These are phyloP conservation scores for Amaranthus tricolor DNA, from an alignment of 179 eudicot species.

Conservation along the genomic window DNA sequence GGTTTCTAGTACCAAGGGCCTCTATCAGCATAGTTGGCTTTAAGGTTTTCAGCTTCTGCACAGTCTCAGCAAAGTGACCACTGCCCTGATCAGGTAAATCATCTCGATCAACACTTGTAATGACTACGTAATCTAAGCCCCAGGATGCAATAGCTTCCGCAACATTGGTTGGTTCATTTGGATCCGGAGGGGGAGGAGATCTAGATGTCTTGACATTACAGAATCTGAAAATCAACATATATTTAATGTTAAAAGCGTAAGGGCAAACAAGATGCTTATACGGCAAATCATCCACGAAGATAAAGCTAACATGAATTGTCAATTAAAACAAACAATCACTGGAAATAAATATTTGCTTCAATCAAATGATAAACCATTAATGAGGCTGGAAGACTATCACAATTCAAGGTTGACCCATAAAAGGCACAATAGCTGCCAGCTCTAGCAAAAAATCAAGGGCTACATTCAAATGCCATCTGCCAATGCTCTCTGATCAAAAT, in stretches of 20 bases:
- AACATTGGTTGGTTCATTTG: constrained; percentile 86
- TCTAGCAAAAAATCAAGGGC: neutral
- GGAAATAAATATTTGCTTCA: neutral
- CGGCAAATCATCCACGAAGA: neutral
- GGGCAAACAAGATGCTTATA: no score
- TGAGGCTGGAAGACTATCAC: neutral
- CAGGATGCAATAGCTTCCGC: constrained; percentile 99
- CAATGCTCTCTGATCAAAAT: neutral
- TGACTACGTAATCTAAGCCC: constrained; percentile 97
- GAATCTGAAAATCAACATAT: constrained; percentile 48
- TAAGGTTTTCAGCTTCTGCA: constrained; percentile 71
- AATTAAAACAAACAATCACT: constrained; percentile 1
- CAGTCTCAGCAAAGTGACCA: constrained; percentile 94
- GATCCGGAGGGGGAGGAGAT: constrained; percentile 97
- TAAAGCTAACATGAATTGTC: neutral
- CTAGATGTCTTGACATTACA: constrained; percentile 98
- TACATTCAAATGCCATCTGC: neutral
- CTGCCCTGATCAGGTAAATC: constrained; percentile 98
- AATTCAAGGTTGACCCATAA: neutral
- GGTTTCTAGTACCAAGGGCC: constrained; percentile 64
- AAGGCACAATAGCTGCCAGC: neutral
- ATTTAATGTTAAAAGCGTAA: neutral
- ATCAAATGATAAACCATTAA: constrained; percentile 1
- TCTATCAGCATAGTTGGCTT: constrained; percentile 89
- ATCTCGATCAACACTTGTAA: constrained; percentile 97